phyloP scores from a whole-genome alignment of 495 filamentous ascomycete species.

The Terfezia claveryi region DNA sequence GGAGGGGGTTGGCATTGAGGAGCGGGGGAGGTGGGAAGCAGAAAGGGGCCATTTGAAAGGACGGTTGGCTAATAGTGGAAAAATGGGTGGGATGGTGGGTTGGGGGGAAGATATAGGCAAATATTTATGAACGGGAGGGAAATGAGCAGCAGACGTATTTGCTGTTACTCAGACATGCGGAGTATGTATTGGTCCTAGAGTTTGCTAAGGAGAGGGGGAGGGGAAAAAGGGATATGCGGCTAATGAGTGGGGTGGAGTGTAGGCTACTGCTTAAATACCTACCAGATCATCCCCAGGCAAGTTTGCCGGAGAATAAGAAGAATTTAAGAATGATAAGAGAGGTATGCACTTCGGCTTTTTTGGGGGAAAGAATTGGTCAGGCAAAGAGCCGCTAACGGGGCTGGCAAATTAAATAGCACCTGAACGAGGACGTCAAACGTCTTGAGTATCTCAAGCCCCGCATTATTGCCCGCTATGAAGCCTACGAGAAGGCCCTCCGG shows the following conservation, averaged over 20 bases:
- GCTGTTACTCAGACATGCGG: constrained; percentile 59
- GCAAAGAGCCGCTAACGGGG: constrained; percentile 14
- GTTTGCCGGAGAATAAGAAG: constrained; percentile 24
- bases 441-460: constrained; percentile 45
- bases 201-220: too few species aligned
- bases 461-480: constrained; percentile 43
- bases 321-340: constrained; percentile 6
- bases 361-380: too few species aligned
- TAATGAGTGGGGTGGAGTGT: too few species aligned
- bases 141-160: constrained; percentile 75
- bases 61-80: constrained; percentile 17
- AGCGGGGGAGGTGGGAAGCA: too few species aligned
- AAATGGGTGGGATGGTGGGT: too few species aligned
- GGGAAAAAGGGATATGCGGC: too few species aligned
- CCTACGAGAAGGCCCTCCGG: not conserved
- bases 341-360: not conserved
- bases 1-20: too few species aligned
- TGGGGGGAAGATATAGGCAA: constrained; percentile 23
- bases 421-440: constrained; percentile 33
- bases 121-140: constrained; percentile 64
- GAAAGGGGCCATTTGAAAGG: constrained; percentile 21
- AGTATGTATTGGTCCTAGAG: constrained; percentile 5
- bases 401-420: constrained; percentile 21
- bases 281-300: constrained; percentile 35
- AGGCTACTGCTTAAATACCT: constrained; percentile 20